phyloP scores from a whole-genome alignment of 768 basidiomycete genomes.

The Pleurotus sapidus region DNA sequence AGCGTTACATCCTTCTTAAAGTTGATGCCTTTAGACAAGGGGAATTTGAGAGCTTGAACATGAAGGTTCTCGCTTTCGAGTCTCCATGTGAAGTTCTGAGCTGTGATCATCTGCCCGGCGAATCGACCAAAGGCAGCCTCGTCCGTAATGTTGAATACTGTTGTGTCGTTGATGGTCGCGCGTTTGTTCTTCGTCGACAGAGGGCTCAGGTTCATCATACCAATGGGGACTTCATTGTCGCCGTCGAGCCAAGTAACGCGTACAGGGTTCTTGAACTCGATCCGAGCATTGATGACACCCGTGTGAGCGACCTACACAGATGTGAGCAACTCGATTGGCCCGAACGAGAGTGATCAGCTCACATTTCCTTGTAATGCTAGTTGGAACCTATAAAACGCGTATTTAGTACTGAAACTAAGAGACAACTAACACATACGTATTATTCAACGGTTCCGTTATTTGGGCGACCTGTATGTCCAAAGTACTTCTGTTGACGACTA shows the following conservation, averaged over 20 bases:
- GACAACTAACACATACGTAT: conserved; percentile 38
- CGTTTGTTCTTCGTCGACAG: conserved; percentile 52
- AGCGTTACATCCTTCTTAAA: conserved; percentile 62
- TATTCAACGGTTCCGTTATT: conserved; percentile 54
- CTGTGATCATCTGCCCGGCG: conserved; percentile 61
- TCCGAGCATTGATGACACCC: conserved; percentile 61
- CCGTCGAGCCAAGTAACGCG: conserved; percentile 57
- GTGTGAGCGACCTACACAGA: conserved; percentile 56
- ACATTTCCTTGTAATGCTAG: conserved; percentile 54
- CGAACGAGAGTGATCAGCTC: conserved; percentile 10
- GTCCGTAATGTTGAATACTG: conserved; percentile 54
- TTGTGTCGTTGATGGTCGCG: conserved; percentile 60
- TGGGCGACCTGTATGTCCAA: conserved; percentile 51
- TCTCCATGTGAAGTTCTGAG: conserved; percentile 66
- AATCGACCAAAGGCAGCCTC: conserved; percentile 59
- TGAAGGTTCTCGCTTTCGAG: conserved; percentile 52
- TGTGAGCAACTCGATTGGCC: not conserved
- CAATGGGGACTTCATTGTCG: conserved; percentile 43
- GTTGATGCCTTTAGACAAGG: conserved; percentile 59
- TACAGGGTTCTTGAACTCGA: conserved; percentile 56
- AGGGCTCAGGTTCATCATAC: conserved; percentile 44
- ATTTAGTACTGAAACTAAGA: too few relatives aligned
- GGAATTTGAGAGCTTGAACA: conserved; percentile 68
- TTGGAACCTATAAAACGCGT: conserved; percentile 38
- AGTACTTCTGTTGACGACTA: conserved; percentile 54